Base-by-base conservation (phyloP, 2,329 filamentous ascomycete genomes). In the Endothia cerciana region DNA sequence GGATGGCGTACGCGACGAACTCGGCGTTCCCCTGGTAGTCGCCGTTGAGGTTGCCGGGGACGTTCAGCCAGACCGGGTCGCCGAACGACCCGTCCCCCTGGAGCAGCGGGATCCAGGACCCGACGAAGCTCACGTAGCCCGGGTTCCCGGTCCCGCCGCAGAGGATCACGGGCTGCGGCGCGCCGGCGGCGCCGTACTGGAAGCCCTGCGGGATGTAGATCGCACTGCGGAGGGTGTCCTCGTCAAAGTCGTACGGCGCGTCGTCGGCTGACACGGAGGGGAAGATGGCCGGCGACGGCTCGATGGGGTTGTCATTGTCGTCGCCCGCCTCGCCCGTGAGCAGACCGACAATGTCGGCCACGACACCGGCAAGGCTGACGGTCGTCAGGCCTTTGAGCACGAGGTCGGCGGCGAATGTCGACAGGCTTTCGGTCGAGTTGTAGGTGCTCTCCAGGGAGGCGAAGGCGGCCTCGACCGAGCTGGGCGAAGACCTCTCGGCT, bases 1-100 rank as follows among this genome's bases (percentile, higher is more conserved):
- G 84, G 67, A 87, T 82, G 5, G 85, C 83, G 72, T 88, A 87
- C 3, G 83, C 83, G 47, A 85, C 80, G 69, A 83, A 86, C 72
- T 87, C 85, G 4, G 82, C 74, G 69, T 83, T 87, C 36, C 75
- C 68, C 69, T 87, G 85, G 0, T 77, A 78, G 65, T 88, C 83
- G 28, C 69, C 74, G 11, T 85, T 75, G 45, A 82, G 76, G 47
- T 77, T 75, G 1, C 74, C 74, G 0, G 85, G 84, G 17, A 87
- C 77, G 70, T 87, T 87, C 25, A 88, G 74, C 81, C 83, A 87
- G 22, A 86, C 79, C 0, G 82, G 79, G 68, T 86, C 83, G 19
- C 77, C 81, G 63, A 78, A 79, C 30, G 70, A 69, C 13, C 28
- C 51, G 0, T 77, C 76, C 33, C 76, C 75, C 2, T 74, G 72